Evolutionary conservation across 441 rosid species (phyloP).

Genomic region (Corymbia calophylla): DNA sequence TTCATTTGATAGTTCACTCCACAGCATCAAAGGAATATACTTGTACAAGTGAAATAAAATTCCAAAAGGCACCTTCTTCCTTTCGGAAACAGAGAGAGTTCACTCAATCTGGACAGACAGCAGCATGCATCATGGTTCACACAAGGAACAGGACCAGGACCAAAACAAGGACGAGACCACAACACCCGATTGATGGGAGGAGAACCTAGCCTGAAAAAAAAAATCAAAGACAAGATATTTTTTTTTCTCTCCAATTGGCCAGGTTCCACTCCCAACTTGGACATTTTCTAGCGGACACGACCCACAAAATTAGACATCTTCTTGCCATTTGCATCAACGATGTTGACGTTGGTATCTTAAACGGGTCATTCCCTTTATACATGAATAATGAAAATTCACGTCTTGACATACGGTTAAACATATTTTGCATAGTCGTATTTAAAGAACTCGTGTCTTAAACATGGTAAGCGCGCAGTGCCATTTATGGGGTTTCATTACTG

Average conservation of each 20-base stretch:
- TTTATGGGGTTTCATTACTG: fast-evolving
- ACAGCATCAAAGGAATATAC: not conserved
- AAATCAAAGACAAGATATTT: not conserved
- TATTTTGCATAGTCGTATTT: not conserved
- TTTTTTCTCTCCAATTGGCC: not conserved
- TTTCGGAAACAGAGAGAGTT: not conserved
- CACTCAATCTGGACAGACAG: not conserved
- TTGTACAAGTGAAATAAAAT: not conserved
- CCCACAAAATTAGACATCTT: no score
- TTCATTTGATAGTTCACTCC: not conserved
- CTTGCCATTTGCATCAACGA: not conserved
- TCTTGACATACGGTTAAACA: not conserved
- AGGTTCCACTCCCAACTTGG: not conserved
- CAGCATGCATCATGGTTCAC: not conserved
- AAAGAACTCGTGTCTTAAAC: not conserved
- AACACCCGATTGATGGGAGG: not conserved
- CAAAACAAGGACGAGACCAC: not conserved
- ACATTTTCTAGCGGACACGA: not conserved
- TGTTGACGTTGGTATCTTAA: not conserved
- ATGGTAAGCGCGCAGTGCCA: fast-evolving
- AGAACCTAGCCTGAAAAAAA: not conserved
- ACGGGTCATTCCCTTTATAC: not conserved
- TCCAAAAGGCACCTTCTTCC: not conserved
- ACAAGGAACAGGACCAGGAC: not conserved
- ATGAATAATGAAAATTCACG: fast-evolving